These are phyloP conservation scores for Spergularia bocconei DNA, from an alignment of 148 eudicot species.

Conservation along the genomic window DNA sequence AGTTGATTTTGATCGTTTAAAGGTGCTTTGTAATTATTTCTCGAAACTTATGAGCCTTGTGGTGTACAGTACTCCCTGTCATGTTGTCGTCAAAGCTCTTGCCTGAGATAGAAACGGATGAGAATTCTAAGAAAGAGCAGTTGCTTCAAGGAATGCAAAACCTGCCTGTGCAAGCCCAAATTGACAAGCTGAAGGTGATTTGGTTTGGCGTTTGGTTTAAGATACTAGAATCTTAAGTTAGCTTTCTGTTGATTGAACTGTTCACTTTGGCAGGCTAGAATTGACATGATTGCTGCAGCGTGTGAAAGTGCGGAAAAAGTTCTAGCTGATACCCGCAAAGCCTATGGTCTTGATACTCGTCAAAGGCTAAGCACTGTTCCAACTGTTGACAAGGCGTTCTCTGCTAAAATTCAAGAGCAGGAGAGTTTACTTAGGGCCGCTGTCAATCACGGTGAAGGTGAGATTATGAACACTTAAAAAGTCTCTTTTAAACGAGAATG, in stretches of 20 bases:
- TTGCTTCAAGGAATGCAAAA: constrained; percentile 75
- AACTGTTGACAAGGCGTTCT: constrained; percentile 82
- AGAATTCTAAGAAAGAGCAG: constrained; percentile 77
- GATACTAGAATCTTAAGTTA: neutral
- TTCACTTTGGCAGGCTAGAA: constrained; percentile 57
- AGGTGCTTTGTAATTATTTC: neutral
- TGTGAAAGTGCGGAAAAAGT: constrained; percentile 99
- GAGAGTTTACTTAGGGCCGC: constrained; percentile 83
- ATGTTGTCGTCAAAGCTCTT: constrained; percentile 98
- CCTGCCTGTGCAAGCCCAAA: constrained; percentile 61
- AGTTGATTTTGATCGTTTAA: no score
- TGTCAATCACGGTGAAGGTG: constrained; percentile 95
- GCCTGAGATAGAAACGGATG: constrained; percentile 94
- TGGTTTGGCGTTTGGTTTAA: neutral
- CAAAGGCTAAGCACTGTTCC: constrained; percentile 70
- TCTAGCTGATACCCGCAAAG: constrained; percentile 90
- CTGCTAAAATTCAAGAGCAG: constrained; percentile 96
- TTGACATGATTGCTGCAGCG: constrained; percentile 92
- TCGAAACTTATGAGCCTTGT: neutral
- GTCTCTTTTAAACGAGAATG: neutral
- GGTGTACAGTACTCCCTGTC: constrained; percentile 76
- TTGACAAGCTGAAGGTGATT: constrained; percentile 85
- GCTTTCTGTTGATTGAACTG: constrained; percentile 15
- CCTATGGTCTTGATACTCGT: constrained; percentile 75
- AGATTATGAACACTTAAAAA: constrained; percentile 5